phyloP scores from a whole-genome alignment of 768 basidiomycete species.

The Agaricus sinodeliciosus region DNA sequence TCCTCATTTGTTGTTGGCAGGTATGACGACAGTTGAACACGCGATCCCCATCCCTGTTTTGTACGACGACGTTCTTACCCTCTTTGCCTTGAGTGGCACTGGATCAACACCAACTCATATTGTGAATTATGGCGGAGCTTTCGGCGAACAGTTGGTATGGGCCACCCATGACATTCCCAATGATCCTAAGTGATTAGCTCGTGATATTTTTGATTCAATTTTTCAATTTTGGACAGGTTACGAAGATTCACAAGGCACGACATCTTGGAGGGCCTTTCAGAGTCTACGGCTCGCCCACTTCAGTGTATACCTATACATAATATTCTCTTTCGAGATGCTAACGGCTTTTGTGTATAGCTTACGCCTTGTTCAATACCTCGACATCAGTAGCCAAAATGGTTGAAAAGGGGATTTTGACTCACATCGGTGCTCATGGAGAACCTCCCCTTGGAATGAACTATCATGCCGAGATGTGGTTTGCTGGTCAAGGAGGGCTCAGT shows the following conservation, averaged over 20 bases:
- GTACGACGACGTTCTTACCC: constrained; percentile 59
- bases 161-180: constrained; percentile 57
- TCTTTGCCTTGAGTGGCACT: constrained; percentile 64
- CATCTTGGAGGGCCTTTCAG: constrained; percentile 50
- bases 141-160: constrained; percentile 67
- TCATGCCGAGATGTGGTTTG: constrained; percentile 68
- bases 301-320: constrained; percentile 37
- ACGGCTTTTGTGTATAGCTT: constrained; percentile 33
- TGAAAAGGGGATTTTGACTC: constrained; percentile 48
- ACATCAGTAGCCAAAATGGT: constrained; percentile 65
- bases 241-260: constrained; percentile 61
- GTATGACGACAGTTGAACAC: constrained; percentile 76
- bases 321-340: background rate
- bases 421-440: constrained; percentile 74
- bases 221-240: constrained; percentile 33
- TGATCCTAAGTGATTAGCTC: constrained; percentile 51
- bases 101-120: constrained; percentile 70
- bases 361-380: constrained; percentile 63
- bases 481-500: constrained; percentile 53
- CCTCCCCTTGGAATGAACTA: constrained; percentile 70
- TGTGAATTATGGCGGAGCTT: constrained; percentile 70
- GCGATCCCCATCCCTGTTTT: constrained; percentile 57
- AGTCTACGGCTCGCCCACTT: constrained; percentile 52
- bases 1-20: constrained; percentile 23
- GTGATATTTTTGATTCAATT: background rate